These are phyloP conservation scores for Chrysochromulina parva DNA, from an alignment of 78 protist genomes.

Conservation along the genomic window DNA sequence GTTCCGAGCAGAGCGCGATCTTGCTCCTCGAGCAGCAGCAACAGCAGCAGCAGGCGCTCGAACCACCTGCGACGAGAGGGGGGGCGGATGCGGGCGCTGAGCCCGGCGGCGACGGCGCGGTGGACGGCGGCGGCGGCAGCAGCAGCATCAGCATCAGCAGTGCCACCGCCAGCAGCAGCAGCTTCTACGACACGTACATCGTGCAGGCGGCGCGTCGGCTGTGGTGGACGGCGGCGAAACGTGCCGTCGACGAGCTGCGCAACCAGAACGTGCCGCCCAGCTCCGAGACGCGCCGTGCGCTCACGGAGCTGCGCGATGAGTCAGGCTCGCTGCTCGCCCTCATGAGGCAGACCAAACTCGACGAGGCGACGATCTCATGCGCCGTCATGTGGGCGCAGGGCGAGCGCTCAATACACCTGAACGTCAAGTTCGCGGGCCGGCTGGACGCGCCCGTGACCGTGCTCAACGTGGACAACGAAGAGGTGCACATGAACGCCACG, in stretches of 20 bases:
- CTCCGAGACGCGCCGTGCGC: not conserved
- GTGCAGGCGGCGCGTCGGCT: not conserved
- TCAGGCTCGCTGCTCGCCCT: not conserved
- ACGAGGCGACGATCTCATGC: not conserved
- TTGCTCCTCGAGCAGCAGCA: not conserved
- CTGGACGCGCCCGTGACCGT: slow-evolving; percentile 1
- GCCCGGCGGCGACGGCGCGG: not conserved
- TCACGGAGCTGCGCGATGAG: not conserved
- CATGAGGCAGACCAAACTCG: not conserved
- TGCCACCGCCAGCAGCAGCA: too few species aligned
- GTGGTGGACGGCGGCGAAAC: not conserved
- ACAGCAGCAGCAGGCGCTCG: not conserved
- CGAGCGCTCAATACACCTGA: not conserved
- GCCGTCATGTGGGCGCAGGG: not conserved
- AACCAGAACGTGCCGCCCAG: not conserved
- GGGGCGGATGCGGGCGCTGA: not conserved
- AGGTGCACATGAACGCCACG: not conserved
- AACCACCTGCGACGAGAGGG: not conserved
- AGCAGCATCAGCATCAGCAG: not conserved
- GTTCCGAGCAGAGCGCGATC: not conserved
- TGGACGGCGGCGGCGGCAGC: not conserved
- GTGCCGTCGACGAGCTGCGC: not conserved
- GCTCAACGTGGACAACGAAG: slow-evolving; percentile 12
- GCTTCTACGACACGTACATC: not conserved
- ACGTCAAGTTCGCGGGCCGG: not conserved